A percentile compares a stretch with the other conserved stretches of the same genome.
phyloP scores from a whole-genome alignment of 2,329 filamentous ascomycete genomes.

The Cercospora beticola region DNA sequence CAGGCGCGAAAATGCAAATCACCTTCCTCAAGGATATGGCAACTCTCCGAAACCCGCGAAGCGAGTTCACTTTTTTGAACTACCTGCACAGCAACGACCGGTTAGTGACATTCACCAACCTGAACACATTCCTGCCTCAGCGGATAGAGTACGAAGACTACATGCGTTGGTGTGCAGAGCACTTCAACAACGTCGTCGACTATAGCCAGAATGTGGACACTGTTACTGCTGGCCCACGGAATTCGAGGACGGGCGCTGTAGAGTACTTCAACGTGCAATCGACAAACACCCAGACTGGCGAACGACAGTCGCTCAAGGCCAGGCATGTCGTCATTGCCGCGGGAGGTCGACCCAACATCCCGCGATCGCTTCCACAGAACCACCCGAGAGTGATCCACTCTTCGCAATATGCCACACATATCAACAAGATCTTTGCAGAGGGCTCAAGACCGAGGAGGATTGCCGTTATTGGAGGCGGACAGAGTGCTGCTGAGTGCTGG shows the following conservation, averaged over 20 bases:
- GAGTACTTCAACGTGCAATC: slow-evolving; percentile 68
- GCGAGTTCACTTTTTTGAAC: slow-evolving; percentile 92
- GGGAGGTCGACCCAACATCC: slow-evolving; percentile 69
- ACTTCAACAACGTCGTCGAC: slow-evolving; percentile 70
- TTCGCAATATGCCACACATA: slow-evolving; percentile 72
- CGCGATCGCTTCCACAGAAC: slow-evolving; percentile 64
- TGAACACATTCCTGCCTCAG: slow-evolving; percentile 82
- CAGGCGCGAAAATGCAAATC: slow-evolving; percentile 94
- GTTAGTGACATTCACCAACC: slow-evolving; percentile 87
- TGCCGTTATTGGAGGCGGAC: slow-evolving; percentile 83
- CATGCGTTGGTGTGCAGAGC: slow-evolving; percentile 83
- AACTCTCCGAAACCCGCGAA: slow-evolving; percentile 80
- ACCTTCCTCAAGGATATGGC: slow-evolving; percentile 96
- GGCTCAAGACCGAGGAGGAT: slow-evolving; percentile 64
- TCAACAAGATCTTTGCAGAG: slow-evolving; percentile 60
- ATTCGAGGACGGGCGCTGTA: slow-evolving; percentile 54
- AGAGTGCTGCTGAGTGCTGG: slow-evolving; percentile 95
- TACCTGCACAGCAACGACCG: slow-evolving; percentile 80
- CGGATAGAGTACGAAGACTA: slow-evolving; percentile 93
- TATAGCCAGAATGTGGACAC: slow-evolving; percentile 77
- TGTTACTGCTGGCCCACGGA: slow-evolving; percentile 58
- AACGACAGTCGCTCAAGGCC: slow-evolving; percentile 54
- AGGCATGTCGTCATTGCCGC: slow-evolving; percentile 70
- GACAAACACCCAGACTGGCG: slow-evolving; percentile 59
- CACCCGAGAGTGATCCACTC: slow-evolving; percentile 81